A percentile compares a stretch with the other conserved stretches of the same genome.
Evolutionary conservation across 1,139 yeast genomes (phyloP).

Genomic region (Eremothecium coryli): DNA sequence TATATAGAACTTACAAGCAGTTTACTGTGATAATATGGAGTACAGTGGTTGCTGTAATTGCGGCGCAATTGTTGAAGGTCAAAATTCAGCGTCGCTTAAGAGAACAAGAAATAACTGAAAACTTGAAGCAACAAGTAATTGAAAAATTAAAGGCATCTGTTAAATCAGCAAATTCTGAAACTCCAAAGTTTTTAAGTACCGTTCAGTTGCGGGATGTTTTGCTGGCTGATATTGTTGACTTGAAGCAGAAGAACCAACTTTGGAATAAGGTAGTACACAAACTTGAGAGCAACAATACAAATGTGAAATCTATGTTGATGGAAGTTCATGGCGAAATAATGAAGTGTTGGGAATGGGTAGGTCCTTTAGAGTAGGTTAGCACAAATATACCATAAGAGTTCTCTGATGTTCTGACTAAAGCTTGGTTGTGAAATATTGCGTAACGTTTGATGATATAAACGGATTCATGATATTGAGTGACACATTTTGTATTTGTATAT

Average conservation of each 20-base stretch:
- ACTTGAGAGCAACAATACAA: constrained; percentile 50
- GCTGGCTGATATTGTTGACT: constrained; percentile 37
- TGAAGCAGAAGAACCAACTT: constrained; percentile 40
- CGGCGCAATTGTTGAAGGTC: constrained; percentile 29
- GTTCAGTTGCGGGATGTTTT: constrained; percentile 71
- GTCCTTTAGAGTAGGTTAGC: constrained; percentile 29
- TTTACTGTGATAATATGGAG: constrained; percentile 36
- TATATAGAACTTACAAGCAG: constrained; percentile 41
- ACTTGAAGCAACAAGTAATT: constrained; percentile 35
- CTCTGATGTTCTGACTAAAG: too few relatives aligned
- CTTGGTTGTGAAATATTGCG: too few relatives aligned
- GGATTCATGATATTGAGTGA: neutral
- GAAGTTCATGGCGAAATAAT: constrained; percentile 82
- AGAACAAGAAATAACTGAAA: constrained; percentile 33
- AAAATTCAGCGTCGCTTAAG: constrained; percentile 32
- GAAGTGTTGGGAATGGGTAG: constrained; percentile 87
- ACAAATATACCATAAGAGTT: too few relatives aligned
- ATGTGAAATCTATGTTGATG: constrained; percentile 29
- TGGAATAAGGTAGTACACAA: constrained; percentile 56
- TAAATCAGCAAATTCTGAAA: constrained; percentile 16
- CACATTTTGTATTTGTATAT: neutral
- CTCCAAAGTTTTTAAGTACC: constrained; percentile 47
- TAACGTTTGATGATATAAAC: neutral
- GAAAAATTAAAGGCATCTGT: constrained; percentile 37
- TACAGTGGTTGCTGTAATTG: constrained; percentile 20